Evolutionary conservation across 2,329 filamentous ascomycete species (phyloP).

Genomic region (Fonsecaea monophora): DNA sequence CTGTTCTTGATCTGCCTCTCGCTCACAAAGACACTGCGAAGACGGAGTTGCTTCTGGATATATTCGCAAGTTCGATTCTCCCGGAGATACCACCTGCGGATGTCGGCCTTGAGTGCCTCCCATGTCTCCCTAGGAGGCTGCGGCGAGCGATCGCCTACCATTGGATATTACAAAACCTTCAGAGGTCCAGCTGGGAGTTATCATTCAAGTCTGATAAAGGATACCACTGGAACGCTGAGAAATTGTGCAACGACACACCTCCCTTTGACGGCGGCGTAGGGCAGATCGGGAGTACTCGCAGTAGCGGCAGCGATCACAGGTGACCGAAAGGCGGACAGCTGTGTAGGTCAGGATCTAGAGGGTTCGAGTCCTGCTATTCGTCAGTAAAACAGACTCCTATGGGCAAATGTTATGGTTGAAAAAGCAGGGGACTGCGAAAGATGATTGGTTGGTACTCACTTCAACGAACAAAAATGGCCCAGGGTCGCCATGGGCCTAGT

Average conservation of each 20-base stretch:
- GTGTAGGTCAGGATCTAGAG: conserved; percentile 3
- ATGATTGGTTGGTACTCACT: conserved; percentile 4
- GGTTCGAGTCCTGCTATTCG: conserved; percentile 5
- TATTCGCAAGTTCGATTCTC: conserved; percentile 27
- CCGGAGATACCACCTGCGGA: conserved; percentile 29
- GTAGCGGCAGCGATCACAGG: background rate
- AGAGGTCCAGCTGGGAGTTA: background rate
- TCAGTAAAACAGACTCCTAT: background rate
- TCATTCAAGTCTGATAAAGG: background rate
- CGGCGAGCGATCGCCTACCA: conserved; percentile 22
- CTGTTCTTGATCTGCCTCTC: conserved; percentile 35
- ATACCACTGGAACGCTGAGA: background rate
- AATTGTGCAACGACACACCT: conserved; percentile 2
- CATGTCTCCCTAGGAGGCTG: conserved; percentile 29
- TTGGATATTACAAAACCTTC: conserved; percentile 1
- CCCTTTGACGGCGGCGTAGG: background rate
- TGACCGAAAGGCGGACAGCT: conserved; percentile 1
- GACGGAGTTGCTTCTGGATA: conserved; percentile 24
- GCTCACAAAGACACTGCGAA: conserved; percentile 25
- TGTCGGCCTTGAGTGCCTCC: conserved; percentile 26
- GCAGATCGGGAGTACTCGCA: conserved; percentile 3
- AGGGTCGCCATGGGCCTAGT: background rate
- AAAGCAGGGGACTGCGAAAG: background rate
- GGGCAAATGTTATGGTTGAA: background rate
- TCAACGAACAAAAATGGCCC: background rate